Evolutionary conservation across 2,329 filamentous ascomycete species (phyloP).

Genomic region (Diplodia seriata): DNA sequence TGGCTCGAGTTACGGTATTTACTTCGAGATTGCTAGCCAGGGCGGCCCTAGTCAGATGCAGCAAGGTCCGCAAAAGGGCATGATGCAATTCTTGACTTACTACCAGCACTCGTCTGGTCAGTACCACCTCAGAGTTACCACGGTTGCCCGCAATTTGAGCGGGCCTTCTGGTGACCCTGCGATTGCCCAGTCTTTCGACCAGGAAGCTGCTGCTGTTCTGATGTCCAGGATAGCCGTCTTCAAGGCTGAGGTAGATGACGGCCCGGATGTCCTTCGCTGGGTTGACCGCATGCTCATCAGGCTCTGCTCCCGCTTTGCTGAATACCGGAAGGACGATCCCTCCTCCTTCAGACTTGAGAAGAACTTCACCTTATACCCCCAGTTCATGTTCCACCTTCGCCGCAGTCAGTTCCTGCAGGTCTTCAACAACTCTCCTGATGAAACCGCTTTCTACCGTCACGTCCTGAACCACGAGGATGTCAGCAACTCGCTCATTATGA

Average conservation of each 20-base stretch:
- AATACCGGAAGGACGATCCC: slow-evolving; percentile 97
- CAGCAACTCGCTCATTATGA: slow-evolving; percentile 97
- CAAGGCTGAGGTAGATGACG: slow-evolving; percentile 98
- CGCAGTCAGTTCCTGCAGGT: slow-evolving; percentile 97
- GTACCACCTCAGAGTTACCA: slow-evolving; percentile 95
- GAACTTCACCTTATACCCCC: slow-evolving; percentile 98
- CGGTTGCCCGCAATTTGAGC: slow-evolving; percentile 87
- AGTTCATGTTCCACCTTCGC: slow-evolving; percentile 99
- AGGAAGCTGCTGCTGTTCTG: slow-evolving; percentile 94
- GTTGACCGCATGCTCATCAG: slow-evolving; percentile 98
- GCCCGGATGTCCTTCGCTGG: slow-evolving; percentile 97
- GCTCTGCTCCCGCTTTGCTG: slow-evolving; percentile 93
- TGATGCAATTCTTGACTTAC: slow-evolving; percentile 98
- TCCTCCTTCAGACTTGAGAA: slow-evolving; percentile 90
- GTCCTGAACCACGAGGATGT: slow-evolving; percentile 97
- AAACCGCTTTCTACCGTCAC: slow-evolving; percentile 98
- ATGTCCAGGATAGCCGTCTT: slow-evolving; percentile 99
- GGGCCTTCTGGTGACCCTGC: slow-evolving; percentile 93
- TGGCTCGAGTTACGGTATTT: slow-evolving; percentile 89
- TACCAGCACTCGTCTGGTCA: slow-evolving; percentile 97
- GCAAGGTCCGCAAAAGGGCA: slow-evolving; percentile 85
- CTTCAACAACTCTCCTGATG: slow-evolving; percentile 99
- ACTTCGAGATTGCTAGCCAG: slow-evolving; percentile 97
- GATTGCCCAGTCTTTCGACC: slow-evolving; percentile 96
- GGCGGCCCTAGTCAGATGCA: slow-evolving; percentile 85